Base-by-base conservation (phyloP, 164 flowering plant species). In the Umbellularia californica region DNA sequence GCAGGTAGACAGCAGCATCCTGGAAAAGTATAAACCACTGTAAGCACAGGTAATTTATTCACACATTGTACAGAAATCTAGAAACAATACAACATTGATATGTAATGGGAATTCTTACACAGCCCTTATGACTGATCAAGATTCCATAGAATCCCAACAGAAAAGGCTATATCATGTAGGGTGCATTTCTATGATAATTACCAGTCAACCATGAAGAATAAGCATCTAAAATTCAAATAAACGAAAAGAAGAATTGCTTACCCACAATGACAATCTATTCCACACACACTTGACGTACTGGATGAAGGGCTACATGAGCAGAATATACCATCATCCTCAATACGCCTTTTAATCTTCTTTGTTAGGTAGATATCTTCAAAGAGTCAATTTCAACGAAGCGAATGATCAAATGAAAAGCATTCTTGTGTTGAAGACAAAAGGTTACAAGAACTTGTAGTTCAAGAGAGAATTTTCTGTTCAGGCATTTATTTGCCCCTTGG, bases 321-420 rank as follows among this genome's bases (percentile, higher is more conserved):
- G 77, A 92, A 94, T 77, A 92, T 94, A 70, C 97, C 99, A 87
- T 96, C 97, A 87, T 96, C 99, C 78, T 96, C 94, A 74, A 82
- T 77, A 33, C 95, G 95, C 81, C 82, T 86, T 79, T 91, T 96
- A 13, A 86, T 70, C 83, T 71, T 93, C 84, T 94, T 96, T 2
- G 90, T 84, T 47, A 88, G 88, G 80, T 94, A 94, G 71, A 91
- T 82, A 79, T 96, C 99, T 96, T 82, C 51, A 79, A 73, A 65
- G 62, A 65, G 89, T 92, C 76, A 92, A 84, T 63, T 68, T 62
- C 72, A 84, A 82, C 82, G 78, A 33, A 35, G 7, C 1, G 30
- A 60, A 22, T 28, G 2, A 52, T 55, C 24, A 17, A 58, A 24
- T 25, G n/a, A 72, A 55, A 55, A 15, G n/a, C 17, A 55, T 55